Evolutionary conservation across 2,329 filamentous ascomycete species (phyloP).

Genomic region (Stagonosporopsis cucurbitacearum): DNA sequence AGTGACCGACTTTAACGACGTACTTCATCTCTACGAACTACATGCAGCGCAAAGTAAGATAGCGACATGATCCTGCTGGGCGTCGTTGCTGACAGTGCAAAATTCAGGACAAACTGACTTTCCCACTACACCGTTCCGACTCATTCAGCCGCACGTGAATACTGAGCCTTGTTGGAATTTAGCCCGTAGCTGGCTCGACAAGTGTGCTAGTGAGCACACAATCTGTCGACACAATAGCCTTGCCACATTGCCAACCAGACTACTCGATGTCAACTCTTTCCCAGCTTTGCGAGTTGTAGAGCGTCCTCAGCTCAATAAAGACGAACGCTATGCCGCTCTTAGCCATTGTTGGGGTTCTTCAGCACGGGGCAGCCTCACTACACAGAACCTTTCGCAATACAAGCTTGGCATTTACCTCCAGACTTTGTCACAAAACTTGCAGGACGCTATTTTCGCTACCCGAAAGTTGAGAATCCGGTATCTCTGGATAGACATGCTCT

Average conservation of each 20-base stretch:
- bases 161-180: neutral
- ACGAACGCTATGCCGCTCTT: neutral
- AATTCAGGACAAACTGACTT: neutral
- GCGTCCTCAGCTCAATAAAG: neutral
- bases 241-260: neutral
- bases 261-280: neutral
- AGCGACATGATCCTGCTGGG: neutral
- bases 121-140: neutral
- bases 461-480: neutral
- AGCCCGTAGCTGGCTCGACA: neutral
- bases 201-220: neutral
- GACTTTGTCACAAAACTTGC: neutral
- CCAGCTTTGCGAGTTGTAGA: neutral
- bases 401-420: neutral
- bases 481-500: neutral
- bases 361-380: no score
- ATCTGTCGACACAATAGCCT: neutral
- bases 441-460: neutral
- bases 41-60: neutral
- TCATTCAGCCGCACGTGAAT: neutral
- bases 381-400: no score
- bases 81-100: neutral
- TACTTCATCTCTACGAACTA: neutral
- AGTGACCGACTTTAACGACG: neutral
- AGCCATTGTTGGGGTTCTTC: neutral